phyloP scores from a whole-genome alignment of 192 early-diverging fungal genomes.

The Oehlia diaphana region DNA sequence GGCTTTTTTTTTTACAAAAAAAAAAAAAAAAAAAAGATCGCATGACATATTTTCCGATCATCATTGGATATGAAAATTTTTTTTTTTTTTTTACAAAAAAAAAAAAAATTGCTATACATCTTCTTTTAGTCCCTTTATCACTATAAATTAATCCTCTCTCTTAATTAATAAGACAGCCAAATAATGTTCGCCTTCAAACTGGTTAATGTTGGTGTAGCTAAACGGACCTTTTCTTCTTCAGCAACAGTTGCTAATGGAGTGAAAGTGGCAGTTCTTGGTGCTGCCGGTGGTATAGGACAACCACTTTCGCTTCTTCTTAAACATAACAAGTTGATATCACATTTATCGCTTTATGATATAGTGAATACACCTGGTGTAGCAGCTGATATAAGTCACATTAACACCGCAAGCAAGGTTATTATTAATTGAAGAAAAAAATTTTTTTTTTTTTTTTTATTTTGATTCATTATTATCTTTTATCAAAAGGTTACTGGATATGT shows the following conservation, averaged over 20 bases:
- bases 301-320: constrained; percentile 94
- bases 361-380: constrained; percentile 98
- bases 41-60: too few relatives aligned
- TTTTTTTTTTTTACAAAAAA: too few relatives aligned
- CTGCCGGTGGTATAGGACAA: constrained; percentile 90
- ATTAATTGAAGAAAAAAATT: not conserved
- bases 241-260: constrained; percentile 39
- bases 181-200: too few relatives aligned
- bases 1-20: too few relatives aligned
- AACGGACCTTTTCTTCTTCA: constrained; percentile 61
- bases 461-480: not conserved
- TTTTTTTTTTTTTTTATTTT: too few relatives aligned
- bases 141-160: too few relatives aligned
- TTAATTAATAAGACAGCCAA: too few relatives aligned
- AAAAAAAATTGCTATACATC: too few relatives aligned
- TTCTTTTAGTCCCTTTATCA: too few relatives aligned
- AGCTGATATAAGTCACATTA: constrained; percentile 90
- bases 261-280: constrained; percentile 61
- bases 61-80: too few relatives aligned
- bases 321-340: constrained; percentile 80
- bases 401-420: constrained; percentile 71
- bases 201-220: not conserved
- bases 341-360: constrained; percentile 93
- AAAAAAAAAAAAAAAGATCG: too few relatives aligned
- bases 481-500: constrained; percentile 49